Evolutionary conservation across 345 rosid species (phyloP).

Genomic region (Sonneratia alba): DNA sequence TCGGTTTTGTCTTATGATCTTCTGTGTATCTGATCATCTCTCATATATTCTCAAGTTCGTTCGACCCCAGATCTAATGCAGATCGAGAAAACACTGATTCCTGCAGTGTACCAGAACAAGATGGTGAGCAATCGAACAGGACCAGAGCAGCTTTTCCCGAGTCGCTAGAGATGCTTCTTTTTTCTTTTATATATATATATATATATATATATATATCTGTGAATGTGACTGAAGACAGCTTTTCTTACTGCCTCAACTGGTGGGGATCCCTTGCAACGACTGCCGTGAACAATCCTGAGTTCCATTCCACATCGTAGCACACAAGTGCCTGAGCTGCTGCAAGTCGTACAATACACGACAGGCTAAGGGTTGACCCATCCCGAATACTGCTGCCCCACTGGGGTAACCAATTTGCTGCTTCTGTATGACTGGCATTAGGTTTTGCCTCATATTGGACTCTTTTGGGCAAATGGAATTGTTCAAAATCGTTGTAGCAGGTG

Average conservation of each 20-base stretch:
- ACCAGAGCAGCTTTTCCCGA: too few relatives aligned
- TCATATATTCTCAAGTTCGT: background rate
- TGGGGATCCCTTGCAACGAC: slow-evolving; percentile 90
- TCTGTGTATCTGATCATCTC: background rate
- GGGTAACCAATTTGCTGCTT: slow-evolving; percentile 36
- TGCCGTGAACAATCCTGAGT: slow-evolving; percentile 52
- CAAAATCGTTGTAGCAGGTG: too few relatives aligned
- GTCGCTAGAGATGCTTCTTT: background rate
- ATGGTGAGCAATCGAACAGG: slow-evolving; percentile 29
- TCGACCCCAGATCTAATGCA: slow-evolving; percentile 14
- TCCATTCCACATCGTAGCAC: slow-evolving; percentile 61
- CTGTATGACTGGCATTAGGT: background rate
- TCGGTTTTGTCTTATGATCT: background rate
- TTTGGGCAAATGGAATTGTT: too few relatives aligned
- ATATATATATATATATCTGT: too few relatives aligned
- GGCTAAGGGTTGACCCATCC: slow-evolving; percentile 36
- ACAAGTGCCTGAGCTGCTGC: slow-evolving; percentile 59
- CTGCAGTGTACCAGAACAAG: slow-evolving; percentile 51
- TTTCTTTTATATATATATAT: too few relatives aligned
- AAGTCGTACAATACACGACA: slow-evolving; percentile 74
- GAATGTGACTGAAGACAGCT: background rate
- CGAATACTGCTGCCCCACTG: slow-evolving; percentile 36
- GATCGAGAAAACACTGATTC: slow-evolving; percentile 80
- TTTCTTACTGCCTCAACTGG: slow-evolving; percentile 18
- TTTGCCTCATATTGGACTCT: too few relatives aligned